phyloP scores from a whole-genome alignment of 345 rosid species.

The Ailanthus altissimus region DNA sequence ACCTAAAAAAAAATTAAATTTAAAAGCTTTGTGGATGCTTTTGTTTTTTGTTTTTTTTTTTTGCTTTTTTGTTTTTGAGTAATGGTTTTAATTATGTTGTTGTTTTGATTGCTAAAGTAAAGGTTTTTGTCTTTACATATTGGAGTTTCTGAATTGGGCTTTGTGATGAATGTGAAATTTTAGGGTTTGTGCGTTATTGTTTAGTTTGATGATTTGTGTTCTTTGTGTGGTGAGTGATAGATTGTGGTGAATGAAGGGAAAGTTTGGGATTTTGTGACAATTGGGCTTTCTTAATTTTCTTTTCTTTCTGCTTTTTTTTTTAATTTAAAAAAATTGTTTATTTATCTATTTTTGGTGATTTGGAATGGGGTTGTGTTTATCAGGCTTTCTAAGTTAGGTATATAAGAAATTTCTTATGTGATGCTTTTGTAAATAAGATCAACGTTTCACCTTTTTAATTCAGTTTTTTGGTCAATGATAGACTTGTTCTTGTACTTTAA shows the following conservation, averaged over 20 bases:
- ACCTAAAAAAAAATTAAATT: neutral
- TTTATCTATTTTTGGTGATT: neutral
- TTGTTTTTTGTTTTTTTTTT: neutral
- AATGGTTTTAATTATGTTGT: neutral
- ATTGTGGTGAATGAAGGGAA: neutral
- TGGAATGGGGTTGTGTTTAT: neutral
- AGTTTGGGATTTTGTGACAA: neutral
- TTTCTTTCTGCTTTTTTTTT: neutral
- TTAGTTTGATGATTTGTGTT: neutral
- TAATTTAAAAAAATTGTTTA: too few relatives aligned
- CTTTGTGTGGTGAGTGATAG: neutral
- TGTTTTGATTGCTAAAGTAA: neutral
- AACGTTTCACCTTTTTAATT: neutral
- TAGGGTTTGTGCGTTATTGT: neutral
- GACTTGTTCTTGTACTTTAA: neutral
- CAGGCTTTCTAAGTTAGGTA: constrained; percentile 2
- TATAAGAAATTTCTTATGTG: neutral
- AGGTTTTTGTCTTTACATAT: neutral
- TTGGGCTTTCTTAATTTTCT: neutral
- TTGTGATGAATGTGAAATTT: neutral
- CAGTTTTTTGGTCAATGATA: neutral
- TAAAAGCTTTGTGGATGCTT: neutral
- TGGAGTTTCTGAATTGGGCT: neutral
- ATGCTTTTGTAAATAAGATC: neutral
- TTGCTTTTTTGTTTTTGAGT: neutral